Percentiles rank a stretch among this genome's conserved stretches.
phyloP scores from a whole-genome alignment of 345 rosid species.

The Geranium rotundifolium region DNA sequence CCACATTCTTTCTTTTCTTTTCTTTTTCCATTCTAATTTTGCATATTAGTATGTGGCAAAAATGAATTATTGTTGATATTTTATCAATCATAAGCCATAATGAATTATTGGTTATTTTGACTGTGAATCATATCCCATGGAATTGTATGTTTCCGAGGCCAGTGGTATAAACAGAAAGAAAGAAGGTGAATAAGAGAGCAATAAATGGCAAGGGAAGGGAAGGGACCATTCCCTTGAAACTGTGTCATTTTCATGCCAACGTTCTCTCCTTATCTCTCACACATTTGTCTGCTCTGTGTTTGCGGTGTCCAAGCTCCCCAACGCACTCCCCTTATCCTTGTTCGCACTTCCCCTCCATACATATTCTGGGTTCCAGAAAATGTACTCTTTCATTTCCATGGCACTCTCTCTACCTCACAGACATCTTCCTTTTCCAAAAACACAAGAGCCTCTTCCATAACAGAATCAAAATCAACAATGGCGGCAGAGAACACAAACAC shows the following conservation, averaged over 20 bases:
- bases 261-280: conserved; percentile 27
- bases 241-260: background rate
- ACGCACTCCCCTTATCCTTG: conserved; percentile 13
- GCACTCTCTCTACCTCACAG: conserved; percentile 4
- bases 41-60: too few species aligned
- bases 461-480: conserved; percentile 14
- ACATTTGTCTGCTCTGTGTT: conserved; percentile 5
- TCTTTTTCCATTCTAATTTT: too few species aligned
- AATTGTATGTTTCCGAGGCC: too few species aligned
- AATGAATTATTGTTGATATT: too few species aligned
- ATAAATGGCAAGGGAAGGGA: conserved; percentile 9
- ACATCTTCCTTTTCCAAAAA: background rate
- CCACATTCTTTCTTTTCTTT: too few species aligned
- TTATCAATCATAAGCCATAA: too few species aligned
- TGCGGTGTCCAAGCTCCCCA: conserved; percentile 3
- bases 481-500: conserved; percentile 31
- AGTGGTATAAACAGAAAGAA: too few species aligned
- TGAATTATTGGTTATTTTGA: too few species aligned
- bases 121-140: too few species aligned
- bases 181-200: background rate
- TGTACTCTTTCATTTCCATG: too few species aligned
- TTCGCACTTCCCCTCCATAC: background rate
- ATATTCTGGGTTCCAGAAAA: background rate
- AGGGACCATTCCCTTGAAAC: conserved; percentile 5
- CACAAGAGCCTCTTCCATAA: background rate